A percentile compares a stretch with the other conserved stretches of the same genome.
Conservation (phyloP, 164 flowering plant species). For the Dillenia turbinata region DNA sequence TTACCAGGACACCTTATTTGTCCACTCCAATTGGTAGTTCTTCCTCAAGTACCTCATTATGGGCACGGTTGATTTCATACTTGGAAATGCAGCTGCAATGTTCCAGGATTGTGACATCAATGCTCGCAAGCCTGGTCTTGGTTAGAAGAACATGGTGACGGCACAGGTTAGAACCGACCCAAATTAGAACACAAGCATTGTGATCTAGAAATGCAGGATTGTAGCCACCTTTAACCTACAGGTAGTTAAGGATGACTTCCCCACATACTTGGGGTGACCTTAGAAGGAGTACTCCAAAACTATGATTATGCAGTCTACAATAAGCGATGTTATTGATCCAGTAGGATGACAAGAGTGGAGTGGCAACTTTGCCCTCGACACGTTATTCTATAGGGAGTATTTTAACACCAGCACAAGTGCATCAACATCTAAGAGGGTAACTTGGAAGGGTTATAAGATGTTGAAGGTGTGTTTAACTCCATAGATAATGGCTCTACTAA, state of each 20-base stretch:
- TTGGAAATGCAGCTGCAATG: constrained; percentile 69
- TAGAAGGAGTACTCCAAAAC: constrained; percentile 81
- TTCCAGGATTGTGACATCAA: constrained; percentile 70
- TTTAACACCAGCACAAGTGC: constrained; percentile 69
- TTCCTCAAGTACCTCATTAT: constrained; percentile 45
- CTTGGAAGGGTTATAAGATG: constrained; percentile 61
- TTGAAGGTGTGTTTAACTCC: too few relatives aligned
- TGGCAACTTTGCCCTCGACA: constrained; percentile 54
- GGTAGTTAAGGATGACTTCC: constrained; percentile 35
- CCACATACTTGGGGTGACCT: constrained; percentile 69
- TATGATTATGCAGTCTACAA: constrained; percentile 47
- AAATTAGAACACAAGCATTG: constrained; percentile 79
- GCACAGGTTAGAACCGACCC: constrained; percentile 80
- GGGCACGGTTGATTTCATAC: constrained; percentile 84
- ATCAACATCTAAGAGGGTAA: constrained; percentile 44
- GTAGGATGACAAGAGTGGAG: constrained; percentile 77
- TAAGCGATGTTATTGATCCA: constrained; percentile 48
- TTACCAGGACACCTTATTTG: constrained; percentile 88
- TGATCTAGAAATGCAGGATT: constrained; percentile 58
- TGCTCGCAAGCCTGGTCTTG: constrained; percentile 55
- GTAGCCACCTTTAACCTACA: constrained; percentile 52
- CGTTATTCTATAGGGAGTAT: constrained; percentile 62
- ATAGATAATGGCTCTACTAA: too few relatives aligned
- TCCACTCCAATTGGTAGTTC: constrained; percentile 75
- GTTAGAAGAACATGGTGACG: constrained; percentile 70